Conservation (phyloP, 148 eudicot genomes). For the Fagopyrum homotropicum region DNA sequence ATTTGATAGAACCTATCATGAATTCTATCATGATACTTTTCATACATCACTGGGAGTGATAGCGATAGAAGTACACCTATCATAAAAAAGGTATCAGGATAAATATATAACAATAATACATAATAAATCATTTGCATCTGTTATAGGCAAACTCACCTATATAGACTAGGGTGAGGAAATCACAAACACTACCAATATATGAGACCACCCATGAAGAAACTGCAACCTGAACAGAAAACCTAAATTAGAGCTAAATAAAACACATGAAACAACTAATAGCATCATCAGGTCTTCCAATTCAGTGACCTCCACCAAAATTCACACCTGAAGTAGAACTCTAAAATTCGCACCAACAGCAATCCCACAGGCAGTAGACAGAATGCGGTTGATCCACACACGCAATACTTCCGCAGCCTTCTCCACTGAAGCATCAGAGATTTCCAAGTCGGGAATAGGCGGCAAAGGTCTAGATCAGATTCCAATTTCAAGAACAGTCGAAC, state of each 20-base stretch:
- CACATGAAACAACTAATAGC: not conserved
- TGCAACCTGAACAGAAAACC: constrained; percentile 42
- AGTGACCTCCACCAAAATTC: not conserved
- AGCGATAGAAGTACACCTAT: constrained; percentile 68
- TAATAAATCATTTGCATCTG: not conserved
- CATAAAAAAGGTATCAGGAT: constrained; percentile 8
- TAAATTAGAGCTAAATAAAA: not conserved
- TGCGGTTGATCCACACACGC: constrained; percentile 54
- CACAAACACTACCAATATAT: constrained; percentile 62
- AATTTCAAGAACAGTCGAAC: not conserved
- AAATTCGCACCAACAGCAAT: constrained; percentile 73
- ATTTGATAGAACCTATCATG: constrained; percentile 50
- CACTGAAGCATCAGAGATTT: constrained; percentile 58
- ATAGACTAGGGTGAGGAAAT: constrained; percentile 66
- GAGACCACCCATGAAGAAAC: constrained; percentile 61
- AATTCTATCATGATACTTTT: constrained; percentile 64
- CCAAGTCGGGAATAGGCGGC: constrained; percentile 92
- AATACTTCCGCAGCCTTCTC: constrained; percentile 53
- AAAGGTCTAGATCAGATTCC: constrained; percentile 54
- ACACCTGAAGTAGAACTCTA: constrained; percentile 60
- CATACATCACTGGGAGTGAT: constrained; percentile 71
- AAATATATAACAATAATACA: not conserved
- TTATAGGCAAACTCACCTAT: constrained; percentile 44
- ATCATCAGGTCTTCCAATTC: not conserved
- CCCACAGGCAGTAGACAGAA: constrained; percentile 59